Evolutionary conservation across 768 basidiomycete genomes (phyloP), one percentile per base, ranked within the genome.

Genomic region (Pisolithus albus): DNA sequence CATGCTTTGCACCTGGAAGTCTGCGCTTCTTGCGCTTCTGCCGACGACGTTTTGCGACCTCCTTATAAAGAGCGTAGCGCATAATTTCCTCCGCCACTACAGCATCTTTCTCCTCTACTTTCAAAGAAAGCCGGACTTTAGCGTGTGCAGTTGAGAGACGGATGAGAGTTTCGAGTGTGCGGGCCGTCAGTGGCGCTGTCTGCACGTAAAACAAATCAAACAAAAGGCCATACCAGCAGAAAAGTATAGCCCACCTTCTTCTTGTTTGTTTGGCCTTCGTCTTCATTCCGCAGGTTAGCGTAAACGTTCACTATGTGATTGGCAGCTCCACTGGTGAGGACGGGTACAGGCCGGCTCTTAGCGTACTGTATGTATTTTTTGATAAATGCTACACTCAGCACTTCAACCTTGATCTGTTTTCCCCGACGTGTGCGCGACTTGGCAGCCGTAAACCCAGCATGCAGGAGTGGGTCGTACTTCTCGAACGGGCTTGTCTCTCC

Each of bases 301-400:
- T 98, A 99, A 36, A 94, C 88, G 45, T 88, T 81, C 38, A 95
- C 88, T 56, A 99, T 97, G 66, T 86, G 80, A 65, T 96, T 93
- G 51, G 94, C 92, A 5, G 96, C 96, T 38, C 89, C 92, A 65
- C 92, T 87, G 7, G 91, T 95, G 57, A 98, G 72, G 21, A 79
- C 82, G 1, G 96, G 96, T 52, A 87, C 79, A 16, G 84, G 78
- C 61, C 86, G 84, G 69, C 82, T 88, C 72, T 97, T 98, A 40
- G 95, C 89, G 61, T 97, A 97, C 69, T 98, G 95, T 52, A 99
- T 88, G 61, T 94, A 98, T 70, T 97, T 98, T 72, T 99, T 99
- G 66, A 99, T 84, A 64, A 99, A 99, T 5, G 86, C 73, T 54
- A 96, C 92, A 60, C 84, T 92, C 52, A 99, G 76, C 37, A 99